Evolutionary conservation across 75 land plant species (phyloP), one percentile per base, ranked within the genome.

Genomic region (Cryptomeria japonica): DNA sequence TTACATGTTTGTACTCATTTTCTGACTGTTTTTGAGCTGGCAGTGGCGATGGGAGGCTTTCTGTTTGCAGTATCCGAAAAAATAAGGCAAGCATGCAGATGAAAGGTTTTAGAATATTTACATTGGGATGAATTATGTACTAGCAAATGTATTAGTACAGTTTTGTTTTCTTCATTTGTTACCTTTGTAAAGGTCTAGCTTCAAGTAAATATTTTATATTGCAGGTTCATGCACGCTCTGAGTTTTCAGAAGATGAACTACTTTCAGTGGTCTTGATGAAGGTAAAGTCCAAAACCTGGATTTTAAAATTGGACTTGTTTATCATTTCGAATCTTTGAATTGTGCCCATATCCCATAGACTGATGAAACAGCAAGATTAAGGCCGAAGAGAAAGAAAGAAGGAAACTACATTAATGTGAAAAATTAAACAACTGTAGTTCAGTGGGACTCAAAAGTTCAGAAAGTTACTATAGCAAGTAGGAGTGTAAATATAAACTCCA

Each of bases 21-120:
- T 19, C 32, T 86, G 18, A 42, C 80, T 86, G 28, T 46, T 46
- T 64, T 80, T 25, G n/a, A 39, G 46, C 19, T 34, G 84, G 61
- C 84, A 97, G 99, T 90, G 99, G 99, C 76, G 99, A 98, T 91
- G 99, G 99, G 14, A 96, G 96, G 51, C 93, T 98, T 39, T 96
- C 99, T n/a, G 93, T 98, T 46, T 97, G 95, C 87, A 95, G 92
- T 90, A 89, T 98, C 42, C 91, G 97, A 14, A 92, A 92, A 78
- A 95, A 95, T 83, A 96, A 94, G 92, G 98, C 92, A 87, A 83
- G 84, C 19, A 77, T 22, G 72, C 87, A 64, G 36, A 5, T 64
- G 70, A 70, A 44, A 38, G 25, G 32, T 82, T 44, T 82, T 41
- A 3, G 12, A 41, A 25, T 31, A 73, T 28, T 41, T 82, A 42